Evolutionary conservation across 352 stramenopile species (phyloP).

Genomic region (Globisporangium recalcitrans): DNA sequence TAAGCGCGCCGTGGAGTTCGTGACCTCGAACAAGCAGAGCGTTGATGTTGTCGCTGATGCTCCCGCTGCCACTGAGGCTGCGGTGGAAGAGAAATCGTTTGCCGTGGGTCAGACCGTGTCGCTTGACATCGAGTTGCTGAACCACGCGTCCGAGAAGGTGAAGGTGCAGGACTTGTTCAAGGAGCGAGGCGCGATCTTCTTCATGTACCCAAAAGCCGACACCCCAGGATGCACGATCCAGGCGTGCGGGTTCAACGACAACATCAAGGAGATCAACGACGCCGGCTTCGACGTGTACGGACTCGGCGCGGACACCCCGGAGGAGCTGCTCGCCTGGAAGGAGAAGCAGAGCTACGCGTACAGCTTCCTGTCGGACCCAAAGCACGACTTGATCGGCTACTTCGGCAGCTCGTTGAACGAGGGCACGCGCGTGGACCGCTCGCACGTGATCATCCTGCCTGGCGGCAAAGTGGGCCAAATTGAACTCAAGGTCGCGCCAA

Average conservation of each 20-base stretch:
- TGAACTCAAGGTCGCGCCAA: slow-evolving; percentile 61
- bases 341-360: slow-evolving; percentile 76
- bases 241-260: slow-evolving; percentile 81
- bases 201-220: slow-evolving; percentile 87
- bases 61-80: neutral
- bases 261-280: slow-evolving; percentile 66
- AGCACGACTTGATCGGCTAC: slow-evolving; percentile 68
- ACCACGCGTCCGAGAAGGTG: slow-evolving; percentile 47
- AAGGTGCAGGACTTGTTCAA: slow-evolving; percentile 70
- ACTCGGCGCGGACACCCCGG: slow-evolving; percentile 63
- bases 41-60: neutral
- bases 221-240: slow-evolving; percentile 81
- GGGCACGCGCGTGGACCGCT: slow-evolving; percentile 64
- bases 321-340: slow-evolving; percentile 73
- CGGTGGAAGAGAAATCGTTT: slow-evolving; percentile 18
- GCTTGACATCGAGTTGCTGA: slow-evolving; percentile 67
- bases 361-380: slow-evolving; percentile 74
- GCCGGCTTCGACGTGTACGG: slow-evolving; percentile 80
- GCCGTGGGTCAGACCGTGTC: slow-evolving; percentile 41
- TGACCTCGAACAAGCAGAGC: slow-evolving; percentile 39
- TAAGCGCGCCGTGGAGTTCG: slow-evolving; percentile 63
- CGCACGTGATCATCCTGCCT: slow-evolving; percentile 80
- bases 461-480: slow-evolving; percentile 73
- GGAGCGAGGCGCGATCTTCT: slow-evolving; percentile 77
- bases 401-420: slow-evolving; percentile 73